These are phyloP conservation scores for Globisporangium canariense DNA, from an alignment of 352 stramenopile species.

Conservation along the genomic window DNA sequence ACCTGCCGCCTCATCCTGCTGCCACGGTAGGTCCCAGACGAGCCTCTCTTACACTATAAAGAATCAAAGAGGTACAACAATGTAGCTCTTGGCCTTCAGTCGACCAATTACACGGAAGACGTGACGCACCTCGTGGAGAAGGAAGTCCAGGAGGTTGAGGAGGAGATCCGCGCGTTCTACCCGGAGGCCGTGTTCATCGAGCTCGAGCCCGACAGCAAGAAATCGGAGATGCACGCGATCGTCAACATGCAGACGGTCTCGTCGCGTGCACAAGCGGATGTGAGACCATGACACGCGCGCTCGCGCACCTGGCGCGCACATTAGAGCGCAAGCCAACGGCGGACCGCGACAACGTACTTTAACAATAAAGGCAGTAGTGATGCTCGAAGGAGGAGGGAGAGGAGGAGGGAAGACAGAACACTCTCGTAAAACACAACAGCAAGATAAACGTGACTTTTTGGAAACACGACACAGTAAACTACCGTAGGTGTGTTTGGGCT, in stretches of 20 bases:
- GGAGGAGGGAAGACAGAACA: background rate
- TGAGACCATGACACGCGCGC: constrained; percentile 77
- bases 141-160: constrained; percentile 94
- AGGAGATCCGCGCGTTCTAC: constrained; percentile 90
- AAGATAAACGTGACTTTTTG: background rate
- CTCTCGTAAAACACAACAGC: background rate
- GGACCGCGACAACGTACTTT: constrained; percentile 20
- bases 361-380: background rate
- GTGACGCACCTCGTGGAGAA: constrained; percentile 95
- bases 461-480: too few relatives aligned
- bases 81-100: too few relatives aligned
- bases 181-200: constrained; percentile 96
- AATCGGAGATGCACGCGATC: constrained; percentile 83
- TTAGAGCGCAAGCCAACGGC: constrained; percentile 36
- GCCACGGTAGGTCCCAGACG: constrained; percentile 57
- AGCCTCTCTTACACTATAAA: too few relatives aligned
- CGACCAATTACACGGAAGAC: constrained; percentile 70
- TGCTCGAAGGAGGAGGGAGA: background rate
- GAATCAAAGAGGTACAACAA: too few relatives aligned
- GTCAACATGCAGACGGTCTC: constrained; percentile 82
- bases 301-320: constrained; percentile 71
- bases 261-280: constrained; percentile 69
- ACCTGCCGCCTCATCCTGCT: constrained; percentile 90
- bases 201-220: constrained; percentile 94
- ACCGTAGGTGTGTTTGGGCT: too few relatives aligned